A percentile compares a stretch with the other conserved stretches of the same genome.
These are phyloP conservation scores for Diatrype stigma DNA, from an alignment of 2,329 filamentous ascomycete genomes.

Conservation along the genomic window DNA sequence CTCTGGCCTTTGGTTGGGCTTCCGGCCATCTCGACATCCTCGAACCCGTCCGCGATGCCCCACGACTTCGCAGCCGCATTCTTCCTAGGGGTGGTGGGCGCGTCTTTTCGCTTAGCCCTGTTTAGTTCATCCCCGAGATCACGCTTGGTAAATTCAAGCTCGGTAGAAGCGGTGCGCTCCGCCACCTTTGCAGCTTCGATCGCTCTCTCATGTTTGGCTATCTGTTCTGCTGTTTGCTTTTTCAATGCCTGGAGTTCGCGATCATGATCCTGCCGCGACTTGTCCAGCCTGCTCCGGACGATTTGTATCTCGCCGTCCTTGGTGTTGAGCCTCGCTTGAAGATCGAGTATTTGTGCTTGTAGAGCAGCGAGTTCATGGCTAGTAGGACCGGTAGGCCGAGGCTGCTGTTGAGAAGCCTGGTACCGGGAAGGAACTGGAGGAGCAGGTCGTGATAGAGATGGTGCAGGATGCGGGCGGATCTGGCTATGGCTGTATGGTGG, in stretches of 20 bases:
- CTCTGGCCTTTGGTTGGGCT: conserved; percentile 51
- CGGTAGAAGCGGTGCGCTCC: conserved; percentile 61
- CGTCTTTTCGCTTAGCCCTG: conserved; percentile 45
- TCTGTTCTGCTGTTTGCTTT: conserved; percentile 59
- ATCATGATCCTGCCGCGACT: conserved; percentile 57
- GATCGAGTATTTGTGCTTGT: conserved; percentile 47
- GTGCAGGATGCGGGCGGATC: conserved; percentile 35
- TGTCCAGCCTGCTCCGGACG: conserved; percentile 66
- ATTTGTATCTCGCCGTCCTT: conserved; percentile 72
- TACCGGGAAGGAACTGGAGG: conserved; percentile 30
- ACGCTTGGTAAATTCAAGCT: conserved; percentile 68
- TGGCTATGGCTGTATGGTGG: conserved; percentile 41
- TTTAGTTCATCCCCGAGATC: conserved; percentile 60
- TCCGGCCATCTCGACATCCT: conserved; percentile 56
- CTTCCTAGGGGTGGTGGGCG: conserved; percentile 55
- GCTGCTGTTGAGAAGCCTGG: conserved; percentile 30
- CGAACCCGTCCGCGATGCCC: conserved; percentile 70
- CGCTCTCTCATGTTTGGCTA: conserved; percentile 59
- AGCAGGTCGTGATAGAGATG: conserved; percentile 23
- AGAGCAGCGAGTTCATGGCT: conserved; percentile 41
- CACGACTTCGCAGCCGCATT: conserved; percentile 48
- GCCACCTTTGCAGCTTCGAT: conserved; percentile 63
- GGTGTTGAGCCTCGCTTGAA: conserved; percentile 54
- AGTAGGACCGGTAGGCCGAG: conserved; percentile 14
- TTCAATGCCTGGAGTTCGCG: conserved; percentile 57